Base-by-base conservation (phyloP, 306 rosid species). In the Vachellia pachyceras region DNA sequence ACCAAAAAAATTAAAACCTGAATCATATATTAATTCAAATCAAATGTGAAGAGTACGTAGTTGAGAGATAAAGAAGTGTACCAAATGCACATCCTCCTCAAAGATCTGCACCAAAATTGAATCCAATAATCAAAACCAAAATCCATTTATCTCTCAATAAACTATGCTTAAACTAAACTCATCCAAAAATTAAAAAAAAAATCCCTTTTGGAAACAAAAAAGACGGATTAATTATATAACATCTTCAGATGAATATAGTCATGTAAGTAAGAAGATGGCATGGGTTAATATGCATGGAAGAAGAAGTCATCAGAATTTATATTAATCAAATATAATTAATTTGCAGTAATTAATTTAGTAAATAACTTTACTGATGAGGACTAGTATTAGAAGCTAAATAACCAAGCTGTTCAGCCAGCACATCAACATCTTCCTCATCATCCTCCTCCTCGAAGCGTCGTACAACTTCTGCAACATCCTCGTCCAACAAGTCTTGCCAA, bases 401-500 rank as follows among this genome's bases (percentile, higher is more conserved):
- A 77, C 84, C 89, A 70, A 89, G 88, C 70, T 91, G 78, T 60
- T 91, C 81, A 73, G 82, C 86, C 75, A 89, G 79, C 57, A 73
- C 69, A 79, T 77, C 85, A 25, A 92, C 78, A 83, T 88, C 90
- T 81, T 85, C 90, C 22, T 40, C 85, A n/a, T 88, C 90, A 77
- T 45, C 85, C 11, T 63, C 74, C 2, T 70, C 88, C 72, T 80
- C 65, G 20, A 58, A 75, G 67, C 82, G 82, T 2, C 66, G 13
- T 3, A 73, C n/a, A 64, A 75, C 78, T 72, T 85, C 83, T 55
- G 75, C 83, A 77, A 72, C 3, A 45, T 42, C 76, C 25, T 88
- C 90, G 63, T 84, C 49, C 25, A 93, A 84, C 83, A 91, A 82
- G 22, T 84, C 85, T 83, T 85, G 61, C 97, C 95, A 93, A 77